Evolutionary conservation across 2,329 filamentous ascomycete genomes (phyloP).

Genomic region (Fusarium ambrosium): DNA sequence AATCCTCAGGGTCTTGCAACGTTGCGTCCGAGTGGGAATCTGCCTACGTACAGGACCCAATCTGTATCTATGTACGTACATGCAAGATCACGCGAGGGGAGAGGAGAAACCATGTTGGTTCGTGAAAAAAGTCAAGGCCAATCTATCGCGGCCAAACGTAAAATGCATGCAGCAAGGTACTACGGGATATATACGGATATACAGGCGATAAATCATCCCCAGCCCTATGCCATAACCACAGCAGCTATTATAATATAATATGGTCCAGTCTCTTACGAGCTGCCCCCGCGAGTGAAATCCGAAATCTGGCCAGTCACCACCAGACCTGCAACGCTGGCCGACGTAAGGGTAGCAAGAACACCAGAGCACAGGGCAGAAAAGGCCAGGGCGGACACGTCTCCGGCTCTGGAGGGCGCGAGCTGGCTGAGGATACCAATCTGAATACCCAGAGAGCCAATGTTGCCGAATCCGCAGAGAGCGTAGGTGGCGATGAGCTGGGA

Average conservation of each 20-base stretch:
- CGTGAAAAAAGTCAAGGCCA: not conserved
- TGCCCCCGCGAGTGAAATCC: slow-evolving; percentile 15
- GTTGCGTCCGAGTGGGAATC: not conserved
- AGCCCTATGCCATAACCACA: not conserved
- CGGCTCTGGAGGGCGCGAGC: slow-evolving; percentile 79
- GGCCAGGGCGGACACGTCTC: slow-evolving; percentile 82
- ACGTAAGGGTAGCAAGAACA: slow-evolving; percentile 83
- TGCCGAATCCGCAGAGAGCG: slow-evolving; percentile 85
- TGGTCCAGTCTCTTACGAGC: not conserved
- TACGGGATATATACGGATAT: not conserved
- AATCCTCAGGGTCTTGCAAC: not conserved
- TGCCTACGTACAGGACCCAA: not conserved
- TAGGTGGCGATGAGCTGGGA: slow-evolving; percentile 88
- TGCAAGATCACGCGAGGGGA: not conserved
- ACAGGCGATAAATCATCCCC: not conserved
- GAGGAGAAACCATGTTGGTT: not conserved
- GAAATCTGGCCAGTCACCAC: slow-evolving; percentile 69
- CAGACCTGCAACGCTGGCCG: slow-evolving; percentile 82
- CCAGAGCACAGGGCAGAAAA: slow-evolving; percentile 83
- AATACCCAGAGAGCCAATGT: slow-evolving; percentile 88
- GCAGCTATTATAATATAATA: not conserved
- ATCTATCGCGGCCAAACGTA: slow-evolving; percentile 1
- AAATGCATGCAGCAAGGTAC: not conserved
- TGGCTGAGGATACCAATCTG: slow-evolving; percentile 91
- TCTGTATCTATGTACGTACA: not conserved